Base-by-base conservation (phyloP, 108 stramenopile species). In the Cyclotella atomus region DNA sequence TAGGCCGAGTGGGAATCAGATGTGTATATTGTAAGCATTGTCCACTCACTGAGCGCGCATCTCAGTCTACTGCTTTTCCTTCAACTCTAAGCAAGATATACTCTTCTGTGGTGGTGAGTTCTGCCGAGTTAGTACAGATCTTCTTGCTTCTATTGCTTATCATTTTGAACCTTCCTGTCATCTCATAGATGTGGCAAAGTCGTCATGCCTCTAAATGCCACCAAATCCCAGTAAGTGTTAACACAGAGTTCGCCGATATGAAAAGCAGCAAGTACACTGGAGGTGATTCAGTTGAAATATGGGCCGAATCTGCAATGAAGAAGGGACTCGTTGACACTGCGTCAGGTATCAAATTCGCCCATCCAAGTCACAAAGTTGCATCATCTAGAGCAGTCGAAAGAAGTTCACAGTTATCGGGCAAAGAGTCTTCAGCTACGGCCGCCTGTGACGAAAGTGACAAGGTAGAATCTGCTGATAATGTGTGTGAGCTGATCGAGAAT, bases 1-100 rank as follows among this genome's bases (percentile, higher is more conserved):
- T 34, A 0, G 78, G 78, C 21, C 43, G 78, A 65, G 85, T 92
- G 4, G 91, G 91, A 24, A 78, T 92, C 53, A 75, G 88, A 34
- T 92, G 91, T 67, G 47, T 56, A 15, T 90, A 83, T 46, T 92
- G 91, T 57, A 71, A 70, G 38, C 46, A 68, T n/a, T 27, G 24
- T 32, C 73, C 69, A 20, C 59, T 30, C 43, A 55, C 19, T 25
- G 44, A 62, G 60, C 76, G 46, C 70, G 67, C 66, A 3, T 24
- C 67, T 17, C 75, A 76, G 34, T 46, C 67, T n/a, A 68, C 56
- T 33, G 46, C 60, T 25, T 52, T 76, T 68, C 59, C 59, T 10
- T 76, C 59, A 19, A 46, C 53, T 33, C 23, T 68, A 9, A 27
- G 33, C 35, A 44, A 59, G 32, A 56, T 56, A 44, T 74, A 65